Evolutionary conservation across 2,329 filamentous ascomycete genomes (phyloP).

Genomic region (Botrytis paeoniae): DNA sequence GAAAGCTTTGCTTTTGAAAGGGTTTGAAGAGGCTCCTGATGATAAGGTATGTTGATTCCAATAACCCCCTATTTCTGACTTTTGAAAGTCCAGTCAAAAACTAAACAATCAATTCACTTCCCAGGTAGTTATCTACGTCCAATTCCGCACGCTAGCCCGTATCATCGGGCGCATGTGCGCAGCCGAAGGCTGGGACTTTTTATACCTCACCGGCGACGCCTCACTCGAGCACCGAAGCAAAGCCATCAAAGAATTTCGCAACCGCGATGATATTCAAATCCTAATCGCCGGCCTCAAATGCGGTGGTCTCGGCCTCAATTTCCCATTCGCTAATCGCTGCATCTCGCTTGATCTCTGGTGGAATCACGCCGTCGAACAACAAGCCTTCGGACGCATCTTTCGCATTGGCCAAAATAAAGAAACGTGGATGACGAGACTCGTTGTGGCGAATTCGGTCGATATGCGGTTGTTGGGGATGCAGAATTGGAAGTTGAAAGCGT

Average conservation of each 20-base stretch:
- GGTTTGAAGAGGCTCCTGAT: constrained; percentile 43
- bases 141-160: constrained; percentile 53
- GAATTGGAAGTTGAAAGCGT: constrained; percentile 48
- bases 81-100: not conserved
- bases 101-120: constrained; percentile 2
- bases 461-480: constrained; percentile 55
- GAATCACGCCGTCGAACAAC: constrained; percentile 50
- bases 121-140: constrained; percentile 52
- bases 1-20: constrained; percentile 40
- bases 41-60: constrained; percentile 44
- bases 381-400: constrained; percentile 59
- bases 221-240: constrained; percentile 44
- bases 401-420: constrained; percentile 62
- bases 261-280: constrained; percentile 42
- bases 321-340: constrained; percentile 51
- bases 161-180: constrained; percentile 51
- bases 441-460: constrained; percentile 57
- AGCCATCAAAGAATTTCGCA: constrained; percentile 47
- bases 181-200: constrained; percentile 46
- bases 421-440: constrained; percentile 57
- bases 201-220: constrained; percentile 48
- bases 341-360: constrained; percentile 44
- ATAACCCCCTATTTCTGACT: not conserved
- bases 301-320: constrained; percentile 54
- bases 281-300: constrained; percentile 55